A percentile compares a stretch with the other conserved stretches of the same genome.
These are phyloP conservation scores for Viridothelium virens DNA, from an alignment of 495 filamentous ascomycete genomes.

Conservation along the genomic window DNA sequence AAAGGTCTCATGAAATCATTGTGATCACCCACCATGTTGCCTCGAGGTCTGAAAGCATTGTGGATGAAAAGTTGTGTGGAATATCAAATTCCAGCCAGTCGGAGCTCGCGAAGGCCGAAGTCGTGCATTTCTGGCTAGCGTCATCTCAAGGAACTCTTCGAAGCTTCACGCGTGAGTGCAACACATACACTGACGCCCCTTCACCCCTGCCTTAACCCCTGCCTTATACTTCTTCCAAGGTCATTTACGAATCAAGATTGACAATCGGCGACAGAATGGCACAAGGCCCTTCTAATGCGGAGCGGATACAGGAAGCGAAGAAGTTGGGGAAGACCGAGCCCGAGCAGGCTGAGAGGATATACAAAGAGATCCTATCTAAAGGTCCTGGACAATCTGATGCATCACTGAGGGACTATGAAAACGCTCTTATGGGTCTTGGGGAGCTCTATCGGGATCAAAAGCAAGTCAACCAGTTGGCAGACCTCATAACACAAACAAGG, in stretches of 20 bases:
- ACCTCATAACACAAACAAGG: slow-evolving; percentile 82
- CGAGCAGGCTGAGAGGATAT: slow-evolving; percentile 69
- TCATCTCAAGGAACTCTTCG: background rate
- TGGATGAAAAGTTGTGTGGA: background rate
- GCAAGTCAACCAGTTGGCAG: slow-evolving; percentile 70
- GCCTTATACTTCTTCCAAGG: background rate
- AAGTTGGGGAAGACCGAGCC: slow-evolving; percentile 70
- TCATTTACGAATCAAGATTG: background rate
- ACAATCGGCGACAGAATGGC: slow-evolving; percentile 38
- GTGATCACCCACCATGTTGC: background rate
- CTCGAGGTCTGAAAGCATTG: background rate
- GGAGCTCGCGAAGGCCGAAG: slow-evolving; percentile 5
- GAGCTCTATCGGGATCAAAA: slow-evolving; percentile 88
- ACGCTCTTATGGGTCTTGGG: slow-evolving; percentile 72
- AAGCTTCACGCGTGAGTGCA: background rate
- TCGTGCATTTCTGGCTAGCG: background rate
- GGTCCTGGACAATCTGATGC: slow-evolving; percentile 75
- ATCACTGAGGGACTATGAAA: slow-evolving; percentile 80
- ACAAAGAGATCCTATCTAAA: slow-evolving; percentile 80
- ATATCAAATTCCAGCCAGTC: background rate
- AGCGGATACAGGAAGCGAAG: slow-evolving; percentile 76
- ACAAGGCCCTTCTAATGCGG: slow-evolving; percentile 43
- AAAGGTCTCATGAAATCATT: background rate
- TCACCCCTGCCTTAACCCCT: background rate
- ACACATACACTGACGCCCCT: background rate